Conservation (phyloP, 305 asterid genomes). For the Fraxinus greggii region DNA sequence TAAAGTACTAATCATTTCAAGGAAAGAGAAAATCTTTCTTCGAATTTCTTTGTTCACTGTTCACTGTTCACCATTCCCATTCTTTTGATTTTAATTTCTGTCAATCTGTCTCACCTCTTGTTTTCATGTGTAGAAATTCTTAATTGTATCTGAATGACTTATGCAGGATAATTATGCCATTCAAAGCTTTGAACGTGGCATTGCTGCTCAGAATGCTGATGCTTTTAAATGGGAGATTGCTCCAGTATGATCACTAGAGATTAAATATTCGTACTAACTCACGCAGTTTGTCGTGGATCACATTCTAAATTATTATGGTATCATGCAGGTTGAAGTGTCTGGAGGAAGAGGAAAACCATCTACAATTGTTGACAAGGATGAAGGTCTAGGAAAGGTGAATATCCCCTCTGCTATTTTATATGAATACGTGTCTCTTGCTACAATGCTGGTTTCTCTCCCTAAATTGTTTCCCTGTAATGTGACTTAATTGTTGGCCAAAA, state of each 20-base stretch:
- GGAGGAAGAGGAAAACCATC: conserved; percentile 96
- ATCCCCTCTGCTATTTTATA: background rate
- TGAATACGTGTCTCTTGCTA: background rate
- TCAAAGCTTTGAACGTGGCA: conserved; percentile 95
- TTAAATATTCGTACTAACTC: conserved; percentile 4
- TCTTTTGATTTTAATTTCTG: background rate
- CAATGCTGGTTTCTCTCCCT: background rate
- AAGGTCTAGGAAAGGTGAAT: conserved; percentile 25
- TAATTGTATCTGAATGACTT: conserved; percentile 20
- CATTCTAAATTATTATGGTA: conserved; percentile 25
- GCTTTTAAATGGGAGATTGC: conserved; percentile 93
- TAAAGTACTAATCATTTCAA: background rate
- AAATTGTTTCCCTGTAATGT: conserved; percentile 3
- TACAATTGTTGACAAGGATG: conserved; percentile 38
- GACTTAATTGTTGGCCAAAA: background rate
- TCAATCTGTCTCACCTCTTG: background rate
- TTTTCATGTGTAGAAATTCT: conserved; percentile 4
- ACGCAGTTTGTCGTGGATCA: background rate
- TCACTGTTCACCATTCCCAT: background rate
- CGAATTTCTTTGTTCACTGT: background rate
- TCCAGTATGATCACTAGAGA: conserved; percentile 51
- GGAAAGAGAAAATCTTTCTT: background rate
- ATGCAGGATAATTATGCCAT: conserved; percentile 80
- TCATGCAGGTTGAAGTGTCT: conserved; percentile 81
- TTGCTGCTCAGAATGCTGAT: conserved; percentile 85